A percentile compares a stretch with the other conserved stretches of the same genome.
phyloP scores from a whole-genome alignment of 441 rosid species.

The Populus trichocarpa region DNA sequence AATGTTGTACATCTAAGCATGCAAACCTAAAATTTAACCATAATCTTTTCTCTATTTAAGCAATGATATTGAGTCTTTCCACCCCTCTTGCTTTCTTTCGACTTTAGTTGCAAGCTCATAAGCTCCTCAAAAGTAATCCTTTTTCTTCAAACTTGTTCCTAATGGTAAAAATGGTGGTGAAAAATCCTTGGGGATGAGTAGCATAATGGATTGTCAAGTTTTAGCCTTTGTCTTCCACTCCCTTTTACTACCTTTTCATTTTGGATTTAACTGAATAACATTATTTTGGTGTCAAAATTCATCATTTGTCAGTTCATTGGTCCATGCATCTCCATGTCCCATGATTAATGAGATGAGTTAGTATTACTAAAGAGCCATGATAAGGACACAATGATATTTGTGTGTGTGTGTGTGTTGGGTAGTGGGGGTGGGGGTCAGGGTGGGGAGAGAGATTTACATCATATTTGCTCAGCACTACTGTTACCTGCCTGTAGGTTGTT shows the following conservation, averaged over 20 bases:
- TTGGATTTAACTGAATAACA: background rate
- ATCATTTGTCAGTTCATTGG: background rate
- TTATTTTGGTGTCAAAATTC: background rate
- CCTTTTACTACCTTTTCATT: background rate
- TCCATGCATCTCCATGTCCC: background rate
- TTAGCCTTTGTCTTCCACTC: background rate
- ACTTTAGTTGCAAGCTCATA: background rate
- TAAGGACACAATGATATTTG: background rate
- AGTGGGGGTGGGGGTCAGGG: no score
- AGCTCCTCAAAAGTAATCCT: background rate
- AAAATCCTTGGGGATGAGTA: background rate
- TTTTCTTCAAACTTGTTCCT: background rate
- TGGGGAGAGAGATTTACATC: background rate
- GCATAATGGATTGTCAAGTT: background rate
- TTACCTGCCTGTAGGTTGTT: constrained; percentile 63
- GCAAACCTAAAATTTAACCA: background rate
- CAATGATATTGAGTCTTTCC: background rate
- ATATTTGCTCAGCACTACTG: background rate
- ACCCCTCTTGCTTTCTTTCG: background rate
- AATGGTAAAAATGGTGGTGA: background rate
- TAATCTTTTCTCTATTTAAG: background rate
- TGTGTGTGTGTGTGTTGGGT: background rate
- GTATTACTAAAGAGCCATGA: background rate
- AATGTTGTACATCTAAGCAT: background rate
- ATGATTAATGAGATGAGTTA: background rate